Conservation (phyloP, 1,284 basidiomycete genomes). For the Ganoderma resinaceum region DNA sequence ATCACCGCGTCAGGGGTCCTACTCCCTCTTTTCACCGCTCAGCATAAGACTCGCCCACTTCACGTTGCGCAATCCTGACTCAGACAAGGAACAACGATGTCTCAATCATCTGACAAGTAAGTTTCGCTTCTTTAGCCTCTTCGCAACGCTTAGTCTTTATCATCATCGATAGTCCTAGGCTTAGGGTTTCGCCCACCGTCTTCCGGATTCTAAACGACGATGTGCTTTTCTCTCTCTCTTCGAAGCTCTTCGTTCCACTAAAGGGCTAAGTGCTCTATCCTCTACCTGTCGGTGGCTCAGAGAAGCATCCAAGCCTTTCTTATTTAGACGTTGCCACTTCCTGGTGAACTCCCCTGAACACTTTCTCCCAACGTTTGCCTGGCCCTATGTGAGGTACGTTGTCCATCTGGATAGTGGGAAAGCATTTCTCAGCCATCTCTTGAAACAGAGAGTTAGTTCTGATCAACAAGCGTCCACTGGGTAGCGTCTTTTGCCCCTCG, state of each 20-base stretch:
- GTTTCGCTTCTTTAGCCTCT: no score
- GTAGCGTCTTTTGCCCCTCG: background rate
- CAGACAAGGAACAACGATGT: no score
- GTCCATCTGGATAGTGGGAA: background rate
- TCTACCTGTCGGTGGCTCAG: background rate
- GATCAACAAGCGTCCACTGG: background rate
- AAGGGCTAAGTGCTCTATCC: background rate
- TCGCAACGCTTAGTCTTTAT: no score
- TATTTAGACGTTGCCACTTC: background rate
- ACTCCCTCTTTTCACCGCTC: no score
- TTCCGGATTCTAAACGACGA: background rate
- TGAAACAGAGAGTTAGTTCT: background rate
- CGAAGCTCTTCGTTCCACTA: background rate
- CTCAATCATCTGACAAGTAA: no score
- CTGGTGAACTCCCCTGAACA: background rate
- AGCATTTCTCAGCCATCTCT: background rate
- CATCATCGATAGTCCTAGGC: no score
- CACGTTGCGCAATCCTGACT: no score
- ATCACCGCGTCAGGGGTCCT: no score
- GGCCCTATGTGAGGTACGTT: background rate
- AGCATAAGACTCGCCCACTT: no score
- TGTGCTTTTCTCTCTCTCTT: background rate
- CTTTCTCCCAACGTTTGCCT: background rate
- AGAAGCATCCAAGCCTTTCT: background rate
- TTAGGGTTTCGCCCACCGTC: background rate